Evolutionary conservation across 768 basidiomycete species (phyloP), one percentile per base, ranked within the genome.

Genomic region (Boletellus emodensis): DNA sequence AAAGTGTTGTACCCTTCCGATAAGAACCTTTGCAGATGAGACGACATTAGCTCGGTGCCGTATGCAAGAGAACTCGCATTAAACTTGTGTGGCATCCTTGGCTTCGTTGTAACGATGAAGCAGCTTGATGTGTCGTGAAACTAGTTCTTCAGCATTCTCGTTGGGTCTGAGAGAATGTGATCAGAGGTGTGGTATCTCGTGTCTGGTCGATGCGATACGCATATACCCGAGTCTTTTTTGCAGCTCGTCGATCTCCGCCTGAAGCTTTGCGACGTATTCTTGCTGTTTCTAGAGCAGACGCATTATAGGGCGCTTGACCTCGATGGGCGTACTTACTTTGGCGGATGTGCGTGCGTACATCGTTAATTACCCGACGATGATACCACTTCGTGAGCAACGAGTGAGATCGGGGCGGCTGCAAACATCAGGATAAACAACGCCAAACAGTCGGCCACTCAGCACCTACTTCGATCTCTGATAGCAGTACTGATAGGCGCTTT

Each of bases 31-130:
- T 52, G 14, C 34, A 40, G 38, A 39, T 13, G 3, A 18, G 46
- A 30, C 28, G n/a, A 39, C 44, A 28, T 57, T n/a, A 53, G 46
- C 18, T 48, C 8, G 17, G 20, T 20, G 13, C 13, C 3, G 3
- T 36, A 30, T n/a, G 15, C 17, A 34, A 49, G 40, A 39, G 5
- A 39, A 41, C 42, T 46, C 14, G 49, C 32, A 30, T 43, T 44
- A 18, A 33, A 82, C 88, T 82, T 90, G 89, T 0, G 86, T 76
- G 4, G 87, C 89, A 63, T 91, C 89, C 61, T 90, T 90, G 9
- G 86, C 79, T 63, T 90, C 89, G 53, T 90, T 90, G 54, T 90
- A 91, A 34, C 71, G 72, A 64, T 90, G 89, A 33, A 90, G 70
- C 4, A 87, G 71, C 56, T 78, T 78, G 64, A 90, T 90, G 58